phyloP scores from a whole-genome alignment of 371 early-diverging fungal species.

The Rhizopus stolonifer region DNA sequence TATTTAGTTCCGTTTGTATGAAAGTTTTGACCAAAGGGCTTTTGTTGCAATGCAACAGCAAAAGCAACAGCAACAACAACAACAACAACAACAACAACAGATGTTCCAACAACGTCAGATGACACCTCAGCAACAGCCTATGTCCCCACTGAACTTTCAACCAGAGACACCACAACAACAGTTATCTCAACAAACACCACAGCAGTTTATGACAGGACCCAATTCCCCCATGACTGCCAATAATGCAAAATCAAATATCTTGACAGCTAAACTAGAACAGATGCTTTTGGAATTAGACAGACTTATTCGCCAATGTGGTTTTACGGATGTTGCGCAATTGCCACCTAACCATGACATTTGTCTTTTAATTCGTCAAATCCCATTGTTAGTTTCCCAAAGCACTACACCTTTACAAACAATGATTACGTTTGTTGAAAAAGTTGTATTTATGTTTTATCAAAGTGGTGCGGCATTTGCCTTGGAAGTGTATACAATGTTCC shows the following conservation, averaged over 20 bases:
- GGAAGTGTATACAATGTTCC: slow-evolving; percentile 78
- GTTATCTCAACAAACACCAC: not conserved
- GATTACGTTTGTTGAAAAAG: slow-evolving; percentile 79
- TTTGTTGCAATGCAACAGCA: slow-evolving; percentile 24
- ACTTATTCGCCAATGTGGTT: slow-evolving; percentile 53
- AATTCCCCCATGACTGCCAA: slow-evolving; percentile 15
- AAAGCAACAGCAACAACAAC: slow-evolving; percentile 9
- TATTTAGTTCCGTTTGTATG: slow-evolving; percentile 14
- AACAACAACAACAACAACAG: slow-evolving; percentile 3
- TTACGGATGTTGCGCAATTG: slow-evolving; percentile 59
- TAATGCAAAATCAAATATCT: slow-evolving; percentile 30
- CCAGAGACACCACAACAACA: slow-evolving; percentile 30
- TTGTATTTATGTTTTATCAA: slow-evolving; percentile 79
- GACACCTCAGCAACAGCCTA: not conserved
- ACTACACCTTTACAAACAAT: slow-evolving; percentile 69
- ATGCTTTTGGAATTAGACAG: slow-evolving; percentile 76
- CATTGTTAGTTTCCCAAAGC: slow-evolving; percentile 63
- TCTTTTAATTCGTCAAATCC: slow-evolving; percentile 68
- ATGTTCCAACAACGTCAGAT: slow-evolving; percentile 2
- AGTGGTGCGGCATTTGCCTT: slow-evolving; percentile 70
- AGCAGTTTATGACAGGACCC: slow-evolving; percentile 14
- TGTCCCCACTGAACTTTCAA: slow-evolving; percentile 35
- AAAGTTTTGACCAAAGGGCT: slow-evolving; percentile 22
- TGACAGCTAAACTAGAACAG: slow-evolving; percentile 61
- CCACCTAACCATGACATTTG: slow-evolving; percentile 81